Percentiles rank a stretch among this genome's conserved stretches.
Evolutionary conservation across 2,329 filamentous ascomycete species (phyloP).

Genomic region (Colletotrichum musae): DNA sequence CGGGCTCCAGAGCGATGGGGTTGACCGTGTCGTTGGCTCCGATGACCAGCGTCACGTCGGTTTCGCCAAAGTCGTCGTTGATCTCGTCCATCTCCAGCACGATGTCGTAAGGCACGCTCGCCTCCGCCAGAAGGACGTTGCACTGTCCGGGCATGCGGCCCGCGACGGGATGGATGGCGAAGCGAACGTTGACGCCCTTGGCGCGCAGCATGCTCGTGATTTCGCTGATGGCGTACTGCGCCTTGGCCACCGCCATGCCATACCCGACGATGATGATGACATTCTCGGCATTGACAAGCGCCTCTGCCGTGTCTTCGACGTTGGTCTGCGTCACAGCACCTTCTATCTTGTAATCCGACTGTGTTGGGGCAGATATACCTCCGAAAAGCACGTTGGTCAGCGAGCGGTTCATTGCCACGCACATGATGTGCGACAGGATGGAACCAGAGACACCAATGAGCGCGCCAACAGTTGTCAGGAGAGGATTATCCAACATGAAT

Average conservation of each 20-base stretch:
- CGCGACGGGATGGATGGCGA: constrained; percentile 91
- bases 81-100: constrained; percentile 97
- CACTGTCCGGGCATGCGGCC: constrained; percentile 95
- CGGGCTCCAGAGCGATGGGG: constrained; percentile 87
- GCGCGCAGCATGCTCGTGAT: constrained; percentile 82
- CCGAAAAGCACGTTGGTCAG: constrained; percentile 93
- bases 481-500: constrained; percentile 90
- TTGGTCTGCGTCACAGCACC: constrained; percentile 84
- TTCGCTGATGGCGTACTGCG: constrained; percentile 90
- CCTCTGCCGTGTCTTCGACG: constrained; percentile 85
- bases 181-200: constrained; percentile 85
- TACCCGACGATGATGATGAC: constrained; percentile 94
- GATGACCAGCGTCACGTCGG: constrained; percentile 89
- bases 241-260: constrained; percentile 95
- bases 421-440: constrained; percentile 89
- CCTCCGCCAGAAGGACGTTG: constrained; percentile 91
- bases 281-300: constrained; percentile 81
- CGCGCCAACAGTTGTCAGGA: constrained; percentile 87
- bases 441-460: constrained; percentile 91
- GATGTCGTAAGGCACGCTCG: constrained; percentile 90
- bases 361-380: constrained; percentile 75
- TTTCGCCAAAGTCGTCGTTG: constrained; percentile 90
- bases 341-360: constrained; percentile 81
- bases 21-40: constrained; percentile 96
- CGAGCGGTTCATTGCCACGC: constrained; percentile 91